These are phyloP conservation scores for Podila clonocystis DNA, from an alignment of 192 early-diverging fungal genomes.

Conservation along the genomic window DNA sequence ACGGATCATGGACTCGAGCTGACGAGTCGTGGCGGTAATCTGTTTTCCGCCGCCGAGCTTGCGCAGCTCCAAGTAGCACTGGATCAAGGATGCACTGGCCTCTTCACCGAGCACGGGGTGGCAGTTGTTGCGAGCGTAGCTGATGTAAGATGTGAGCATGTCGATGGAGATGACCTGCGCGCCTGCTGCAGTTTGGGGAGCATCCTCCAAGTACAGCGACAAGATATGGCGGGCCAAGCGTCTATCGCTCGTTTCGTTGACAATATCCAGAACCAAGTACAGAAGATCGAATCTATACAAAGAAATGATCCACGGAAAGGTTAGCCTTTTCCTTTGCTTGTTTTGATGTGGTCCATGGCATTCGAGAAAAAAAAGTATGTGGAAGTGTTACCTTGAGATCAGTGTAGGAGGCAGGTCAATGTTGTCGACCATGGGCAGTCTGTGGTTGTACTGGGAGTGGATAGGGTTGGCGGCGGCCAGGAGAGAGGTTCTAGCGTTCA, in stretches of 20 bases:
- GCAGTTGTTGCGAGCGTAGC: constrained; percentile 81
- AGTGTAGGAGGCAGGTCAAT: constrained; percentile 93
- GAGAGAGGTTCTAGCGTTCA: constrained; percentile 97
- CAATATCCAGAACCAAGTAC: constrained; percentile 90
- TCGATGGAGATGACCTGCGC: constrained; percentile 71
- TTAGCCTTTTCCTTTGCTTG: neutral
- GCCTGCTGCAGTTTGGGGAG: constrained; percentile 54
- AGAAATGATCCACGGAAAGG: neutral
- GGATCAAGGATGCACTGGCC: constrained; percentile 77
- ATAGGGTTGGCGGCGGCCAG: constrained; percentile 96
- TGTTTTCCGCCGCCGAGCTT: constrained; percentile 75
- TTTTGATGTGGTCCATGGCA: neutral
- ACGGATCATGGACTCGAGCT: constrained; percentile 98
- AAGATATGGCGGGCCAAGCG: constrained; percentile 91
- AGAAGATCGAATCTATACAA: constrained; percentile 87
- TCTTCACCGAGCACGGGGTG: constrained; percentile 83
- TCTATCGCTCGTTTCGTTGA: constrained; percentile 87
- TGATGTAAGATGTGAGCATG: constrained; percentile 91
- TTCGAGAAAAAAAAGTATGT: neutral
- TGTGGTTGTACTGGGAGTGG: constrained; percentile 86
- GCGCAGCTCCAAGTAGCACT: constrained; percentile 86
- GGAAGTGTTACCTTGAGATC: constrained; percentile 77
- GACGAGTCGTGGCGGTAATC: constrained; percentile 93
- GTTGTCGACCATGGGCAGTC: constrained; percentile 86
- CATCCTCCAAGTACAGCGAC: constrained; percentile 83